These are phyloP conservation scores for Ramaria rubella DNA, from an alignment of 768 basidiomycete genomes.

Conservation along the genomic window DNA sequence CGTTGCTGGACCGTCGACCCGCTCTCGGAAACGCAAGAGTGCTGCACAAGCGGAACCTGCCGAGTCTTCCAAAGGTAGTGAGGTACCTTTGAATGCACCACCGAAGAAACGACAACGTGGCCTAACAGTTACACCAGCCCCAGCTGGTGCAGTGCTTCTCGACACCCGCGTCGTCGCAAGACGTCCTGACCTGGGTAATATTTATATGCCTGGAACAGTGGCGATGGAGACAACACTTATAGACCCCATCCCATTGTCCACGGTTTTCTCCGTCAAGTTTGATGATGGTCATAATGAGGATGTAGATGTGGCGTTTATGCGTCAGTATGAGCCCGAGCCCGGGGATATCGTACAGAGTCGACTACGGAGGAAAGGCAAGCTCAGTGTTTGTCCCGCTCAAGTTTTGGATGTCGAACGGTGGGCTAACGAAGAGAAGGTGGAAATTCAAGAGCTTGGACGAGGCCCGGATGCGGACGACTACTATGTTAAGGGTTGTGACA, in stretches of 20 bases:
- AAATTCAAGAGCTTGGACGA: slow-evolving; percentile 24
- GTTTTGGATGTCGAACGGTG: slow-evolving; percentile 29
- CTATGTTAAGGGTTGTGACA: slow-evolving; percentile 29
- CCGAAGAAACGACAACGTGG: slow-evolving; percentile 4
- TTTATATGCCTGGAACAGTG: slow-evolving; percentile 57
- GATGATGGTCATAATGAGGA: slow-evolving; percentile 51
- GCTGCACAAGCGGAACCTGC: not conserved
- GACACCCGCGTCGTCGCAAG: slow-evolving; percentile 5
- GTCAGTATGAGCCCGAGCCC: slow-evolving; percentile 39
- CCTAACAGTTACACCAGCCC: not conserved
- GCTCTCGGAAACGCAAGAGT: slow-evolving; percentile 7
- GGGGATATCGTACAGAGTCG: slow-evolving; percentile 52
- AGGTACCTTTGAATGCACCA: not conserved
- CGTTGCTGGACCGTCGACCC: not conserved
- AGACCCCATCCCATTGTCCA: slow-evolving; percentile 11
- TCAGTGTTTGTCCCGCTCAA: slow-evolving; percentile 19
- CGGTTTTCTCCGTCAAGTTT: slow-evolving; percentile 50
- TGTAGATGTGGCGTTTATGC: slow-evolving; percentile 48
- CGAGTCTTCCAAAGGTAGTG: not conserved
- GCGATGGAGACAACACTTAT: slow-evolving; percentile 26
- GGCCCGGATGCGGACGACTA: slow-evolving; percentile 6
- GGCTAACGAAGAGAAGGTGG: slow-evolving; percentile 27
- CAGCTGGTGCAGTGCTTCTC: not conserved
- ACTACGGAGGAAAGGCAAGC: slow-evolving; percentile 26
- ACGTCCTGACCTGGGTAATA: slow-evolving; percentile 10